Base-by-base conservation (phyloP, 257 asterid genomes). In the Solanum piurae region DNA sequence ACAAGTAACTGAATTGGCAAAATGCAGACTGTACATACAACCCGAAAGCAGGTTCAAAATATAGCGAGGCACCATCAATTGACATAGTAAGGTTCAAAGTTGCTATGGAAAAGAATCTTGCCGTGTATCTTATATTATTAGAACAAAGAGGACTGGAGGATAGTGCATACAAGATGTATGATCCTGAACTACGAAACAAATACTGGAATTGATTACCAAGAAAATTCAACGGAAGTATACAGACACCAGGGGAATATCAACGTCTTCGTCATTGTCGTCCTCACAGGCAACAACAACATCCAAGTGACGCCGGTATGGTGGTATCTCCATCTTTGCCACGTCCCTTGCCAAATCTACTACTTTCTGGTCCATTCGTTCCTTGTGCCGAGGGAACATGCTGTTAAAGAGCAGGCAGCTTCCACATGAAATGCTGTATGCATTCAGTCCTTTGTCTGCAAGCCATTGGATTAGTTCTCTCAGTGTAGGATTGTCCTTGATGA, bases 221-320 rank as follows among this genome's bases (percentile, higher is more conserved):
- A 88, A 60, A 74, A 18, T 34, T 88, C 90, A 95, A 84, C 93
- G 90, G 90, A 92, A 95, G 91, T 95, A 95, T 69, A 96, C 91
- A 2, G 99, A 95, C 29, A 96, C 64, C 72, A 91, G 97, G 38
- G 99, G 99, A 89, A 96, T 93, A 84, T 96, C 99, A 6, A 95
- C 92, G 75, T 96, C 99, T 75, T 95, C 93, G 72, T 92, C 99
- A 0, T 96, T 94, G 3, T 96, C 99, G n/a, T 96, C 98, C 92
- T 96, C 98, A 6, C 99, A 96, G 0, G 98, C 98, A 40, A 94
- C 96, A 5, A 95, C 97, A 2, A 96, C 93, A 86, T 96, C 98
- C 89, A 96, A 89, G 88, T 95, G 98, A 62, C 91, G 85, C 4
- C 98, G 95, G 52, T 93, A 75, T 9, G 98, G 86, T 12, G 98